Evolutionary conservation across 176 grass and related monocot species (phyloP).

Genomic region (Canna indica): DNA sequence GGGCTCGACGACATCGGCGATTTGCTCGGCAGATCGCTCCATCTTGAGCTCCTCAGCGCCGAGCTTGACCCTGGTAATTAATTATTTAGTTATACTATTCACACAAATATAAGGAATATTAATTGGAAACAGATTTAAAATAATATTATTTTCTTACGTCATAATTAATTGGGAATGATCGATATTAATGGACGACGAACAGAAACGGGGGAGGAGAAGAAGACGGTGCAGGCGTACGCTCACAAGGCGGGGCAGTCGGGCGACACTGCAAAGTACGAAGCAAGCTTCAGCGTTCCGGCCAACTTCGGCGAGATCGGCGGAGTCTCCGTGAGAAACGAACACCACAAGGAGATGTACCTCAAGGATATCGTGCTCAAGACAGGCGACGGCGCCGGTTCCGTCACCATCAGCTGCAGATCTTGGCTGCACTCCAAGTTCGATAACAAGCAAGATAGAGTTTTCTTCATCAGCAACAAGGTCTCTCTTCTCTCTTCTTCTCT

Average conservation of each 20-base stretch:
- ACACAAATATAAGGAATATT: too few relatives aligned
- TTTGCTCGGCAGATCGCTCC: slow-evolving; percentile 43
- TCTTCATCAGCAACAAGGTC: slow-evolving; percentile 45
- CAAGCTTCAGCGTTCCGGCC: slow-evolving; percentile 30
- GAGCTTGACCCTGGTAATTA: slow-evolving; percentile 55
- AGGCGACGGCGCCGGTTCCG: slow-evolving; percentile 20
- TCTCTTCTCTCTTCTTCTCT: background rate
- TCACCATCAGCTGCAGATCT: slow-evolving; percentile 48
- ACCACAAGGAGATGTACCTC: slow-evolving; percentile 68
- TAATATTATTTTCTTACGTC: too few relatives aligned
- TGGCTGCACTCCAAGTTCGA: slow-evolving; percentile 86
- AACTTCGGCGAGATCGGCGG: slow-evolving; percentile 53
- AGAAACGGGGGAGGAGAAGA: slow-evolving; percentile 49
- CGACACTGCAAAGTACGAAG: slow-evolving; percentile 32
- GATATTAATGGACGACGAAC: too few relatives aligned
- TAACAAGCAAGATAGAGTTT: slow-evolving; percentile 36
- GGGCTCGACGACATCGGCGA: slow-evolving; percentile 58
- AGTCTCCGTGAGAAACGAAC: slow-evolving; percentile 71
- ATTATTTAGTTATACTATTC: background rate
- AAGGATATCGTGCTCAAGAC: slow-evolving; percentile 42
- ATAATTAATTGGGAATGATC: too few relatives aligned
- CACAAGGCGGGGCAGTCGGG: slow-evolving; percentile 7
- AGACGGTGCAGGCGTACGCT: slow-evolving; percentile 30
- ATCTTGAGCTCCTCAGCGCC: slow-evolving; percentile 58
- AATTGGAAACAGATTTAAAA: too few relatives aligned